These are phyloP conservation scores for Populus ilicifolia DNA, from an alignment of 345 rosid genomes.

Conservation along the genomic window DNA sequence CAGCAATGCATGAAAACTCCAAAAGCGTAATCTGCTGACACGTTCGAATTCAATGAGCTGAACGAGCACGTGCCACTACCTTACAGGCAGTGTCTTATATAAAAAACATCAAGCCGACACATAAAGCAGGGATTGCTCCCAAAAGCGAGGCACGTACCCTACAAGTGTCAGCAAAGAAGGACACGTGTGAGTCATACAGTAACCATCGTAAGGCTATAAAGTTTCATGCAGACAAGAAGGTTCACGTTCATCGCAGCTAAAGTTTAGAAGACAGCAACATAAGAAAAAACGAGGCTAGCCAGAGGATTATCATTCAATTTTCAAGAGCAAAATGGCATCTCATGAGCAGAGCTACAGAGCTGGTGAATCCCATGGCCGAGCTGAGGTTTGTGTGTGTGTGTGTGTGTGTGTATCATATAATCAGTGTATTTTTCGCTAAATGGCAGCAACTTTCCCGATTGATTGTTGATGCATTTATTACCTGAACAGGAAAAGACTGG, in stretches of 20 bases:
- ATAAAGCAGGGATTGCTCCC: neutral
- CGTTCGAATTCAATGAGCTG: neutral
- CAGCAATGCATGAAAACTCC: too few relatives aligned
- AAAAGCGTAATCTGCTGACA: neutral
- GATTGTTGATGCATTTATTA: neutral
- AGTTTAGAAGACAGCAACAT: neutral
- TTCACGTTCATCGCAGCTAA: neutral
- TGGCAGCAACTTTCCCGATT: too few relatives aligned
- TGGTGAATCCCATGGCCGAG: conserved; percentile 54
- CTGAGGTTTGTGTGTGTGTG: too few relatives aligned
- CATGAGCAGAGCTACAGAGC: conserved; percentile 44
- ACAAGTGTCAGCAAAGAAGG: conserved; percentile 23
- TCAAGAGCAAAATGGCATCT: conserved; percentile 45
- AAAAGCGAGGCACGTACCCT: conserved; percentile 16
- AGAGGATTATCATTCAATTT: neutral
- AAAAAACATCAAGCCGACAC: neutral
- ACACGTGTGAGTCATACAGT: conserved; percentile 8
- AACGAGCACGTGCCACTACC: neutral
- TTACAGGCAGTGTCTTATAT: neutral
- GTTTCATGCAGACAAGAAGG: neutral
- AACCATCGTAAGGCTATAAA: neutral
- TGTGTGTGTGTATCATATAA: too few relatives aligned
- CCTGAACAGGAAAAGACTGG: neutral
- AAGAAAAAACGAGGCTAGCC: too few relatives aligned
- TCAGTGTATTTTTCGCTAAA: too few relatives aligned